A percentile compares a stretch with the other conserved stretches of the same genome.
Evolutionary conservation across 306 rosid species (phyloP).

Genomic region (Dicorynia guianensis): DNA sequence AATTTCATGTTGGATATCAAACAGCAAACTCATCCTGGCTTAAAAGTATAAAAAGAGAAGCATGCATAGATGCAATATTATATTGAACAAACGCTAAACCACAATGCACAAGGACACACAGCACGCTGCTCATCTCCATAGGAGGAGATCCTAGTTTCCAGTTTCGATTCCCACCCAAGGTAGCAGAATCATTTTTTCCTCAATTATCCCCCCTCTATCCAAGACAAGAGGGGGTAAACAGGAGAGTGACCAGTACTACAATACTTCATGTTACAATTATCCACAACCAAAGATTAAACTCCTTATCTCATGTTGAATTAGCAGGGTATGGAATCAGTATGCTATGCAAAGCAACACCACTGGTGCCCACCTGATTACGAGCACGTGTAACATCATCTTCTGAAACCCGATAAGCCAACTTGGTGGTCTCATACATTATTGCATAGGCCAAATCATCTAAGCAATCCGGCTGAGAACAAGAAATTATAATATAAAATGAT

Average conservation of each 20-base stretch:
- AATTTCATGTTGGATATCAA: slow-evolving; percentile 5
- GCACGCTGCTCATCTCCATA: too few species aligned
- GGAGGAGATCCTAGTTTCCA: too few species aligned
- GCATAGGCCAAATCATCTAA: slow-evolving; percentile 86
- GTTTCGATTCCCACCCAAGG: too few species aligned
- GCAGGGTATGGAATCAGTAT: not conserved
- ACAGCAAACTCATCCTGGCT: not conserved
- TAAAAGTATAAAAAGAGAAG: not conserved
- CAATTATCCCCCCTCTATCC: too few species aligned
- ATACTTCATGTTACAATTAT: slow-evolving; percentile 15
- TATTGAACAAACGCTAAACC: too few species aligned
- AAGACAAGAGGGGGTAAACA: too few species aligned
- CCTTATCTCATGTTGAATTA: slow-evolving; percentile 3
- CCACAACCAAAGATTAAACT: not conserved
- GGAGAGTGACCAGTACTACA: not conserved
- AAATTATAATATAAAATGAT: not conserved
- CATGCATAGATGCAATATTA: not conserved
- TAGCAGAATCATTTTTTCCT: too few species aligned
- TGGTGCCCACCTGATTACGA: slow-evolving; percentile 76
- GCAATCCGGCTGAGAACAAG: slow-evolving; percentile 64
- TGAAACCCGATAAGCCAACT: slow-evolving; percentile 79
- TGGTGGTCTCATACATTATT: slow-evolving; percentile 84
- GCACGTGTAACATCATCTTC: slow-evolving; percentile 88
- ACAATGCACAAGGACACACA: too few species aligned
- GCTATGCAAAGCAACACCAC: not conserved